Evolutionary conservation across 345 rosid species (phyloP), one percentile per base, ranked within the genome.

Genomic region (Aquilaria malaccensis): DNA sequence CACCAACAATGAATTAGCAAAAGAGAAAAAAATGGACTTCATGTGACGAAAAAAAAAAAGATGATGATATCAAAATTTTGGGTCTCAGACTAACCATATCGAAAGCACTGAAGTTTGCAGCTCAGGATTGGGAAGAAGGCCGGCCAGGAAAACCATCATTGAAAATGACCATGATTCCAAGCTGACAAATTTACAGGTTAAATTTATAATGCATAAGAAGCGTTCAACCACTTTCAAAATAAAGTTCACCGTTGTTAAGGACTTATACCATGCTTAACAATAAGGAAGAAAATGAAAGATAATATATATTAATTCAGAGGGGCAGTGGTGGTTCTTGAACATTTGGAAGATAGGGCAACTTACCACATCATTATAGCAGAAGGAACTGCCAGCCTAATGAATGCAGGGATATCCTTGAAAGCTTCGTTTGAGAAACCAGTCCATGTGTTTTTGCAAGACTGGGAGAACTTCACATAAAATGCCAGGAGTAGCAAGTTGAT

Each of bases 291-390:
- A 53, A 10, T 14, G 12, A 54, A 4, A 13, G 37, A 37, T 11
- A 0, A 22, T 22, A 22, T 22, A 22, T 53, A 30, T 53, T 53
- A 22, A 11, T 30, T 33, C 13, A 53, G 11, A 52, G 32, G 31
- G 31, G 30, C 55, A 7, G 55, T 22, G 9, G 32, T 30, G 49
- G 12, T 9, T 30, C 7, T 33, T 55, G 31, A 32, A 55, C 45
- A 10, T 33, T 33, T 55, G 46, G 13, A 61, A 50, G 14, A 1
- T 14, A 49, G n/a, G 13, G 4, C 10, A 14, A 47, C 63, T 55
- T 62, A 59, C 74, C 74, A 66, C 13, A 66, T 65, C 79, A 75
- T 75, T 1, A 75, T 48, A 7, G 73, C 76, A 2, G 79, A 75
- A 67, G 79, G 76, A 52, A 75, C 55, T 56, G 73, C 72, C 33